These are phyloP conservation scores for Mallotus japonicus DNA, from an alignment of 441 rosid species.

Conservation along the genomic window DNA sequence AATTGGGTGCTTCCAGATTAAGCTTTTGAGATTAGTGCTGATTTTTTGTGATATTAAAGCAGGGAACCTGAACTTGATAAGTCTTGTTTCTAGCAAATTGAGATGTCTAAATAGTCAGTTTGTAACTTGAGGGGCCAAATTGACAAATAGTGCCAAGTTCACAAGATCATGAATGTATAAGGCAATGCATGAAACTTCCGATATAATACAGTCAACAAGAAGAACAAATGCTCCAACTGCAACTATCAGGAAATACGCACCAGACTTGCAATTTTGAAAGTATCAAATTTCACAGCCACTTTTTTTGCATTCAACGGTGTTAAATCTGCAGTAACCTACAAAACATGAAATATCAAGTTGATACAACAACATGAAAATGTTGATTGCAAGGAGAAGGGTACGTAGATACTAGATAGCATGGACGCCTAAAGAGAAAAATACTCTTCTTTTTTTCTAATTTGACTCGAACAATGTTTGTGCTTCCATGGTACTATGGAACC, in stretches of 20 bases:
- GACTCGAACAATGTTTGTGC: too few species aligned
- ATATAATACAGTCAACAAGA: background rate
- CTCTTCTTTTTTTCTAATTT: too few species aligned
- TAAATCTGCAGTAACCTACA: slow-evolving; percentile 82
- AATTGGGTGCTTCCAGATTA: background rate
- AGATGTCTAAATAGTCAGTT: too few species aligned
- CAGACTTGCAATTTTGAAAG: slow-evolving; percentile 72
- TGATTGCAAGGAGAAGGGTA: background rate
- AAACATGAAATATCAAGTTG: slow-evolving; percentile 18
- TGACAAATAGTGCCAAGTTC: too few species aligned
- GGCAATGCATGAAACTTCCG: too few species aligned
- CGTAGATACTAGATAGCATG: background rate
- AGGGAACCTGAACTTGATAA: too few species aligned
- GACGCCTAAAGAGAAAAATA: background rate
- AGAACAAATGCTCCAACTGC: background rate
- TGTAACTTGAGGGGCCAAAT: too few species aligned
- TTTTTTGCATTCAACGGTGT: slow-evolving; percentile 69
- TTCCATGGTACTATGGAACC: too few species aligned
- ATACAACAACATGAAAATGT: background rate
- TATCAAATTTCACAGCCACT: slow-evolving; percentile 78
- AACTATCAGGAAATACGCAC: slow-evolving; percentile 40
- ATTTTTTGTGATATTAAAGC: background rate
- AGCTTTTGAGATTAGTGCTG: background rate
- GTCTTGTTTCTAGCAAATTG: too few species aligned
- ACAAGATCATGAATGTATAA: too few species aligned